Evolutionary conservation across 2,329 filamentous ascomycete species (phyloP), one percentile per base, ranked within the genome.

Genomic region (Kalmusia sp.): DNA sequence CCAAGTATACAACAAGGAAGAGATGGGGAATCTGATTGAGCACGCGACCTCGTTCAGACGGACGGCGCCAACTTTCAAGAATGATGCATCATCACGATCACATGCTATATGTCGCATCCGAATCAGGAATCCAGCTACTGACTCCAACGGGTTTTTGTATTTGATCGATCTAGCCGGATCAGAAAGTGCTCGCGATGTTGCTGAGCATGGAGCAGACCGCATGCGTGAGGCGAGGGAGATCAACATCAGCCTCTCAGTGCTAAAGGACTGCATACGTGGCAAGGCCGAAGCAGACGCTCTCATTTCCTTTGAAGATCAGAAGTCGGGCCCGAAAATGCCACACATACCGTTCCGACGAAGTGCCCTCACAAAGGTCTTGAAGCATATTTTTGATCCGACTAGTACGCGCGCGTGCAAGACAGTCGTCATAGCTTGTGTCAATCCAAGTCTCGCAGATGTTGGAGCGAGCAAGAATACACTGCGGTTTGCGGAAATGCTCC

Each of bases 211-310:
- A 2, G 63, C 73, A 1, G 74, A 76, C 24, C 77, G 79, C 6
- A 79, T 81, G 72, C 73, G 74, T 33, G 80, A 82, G 59, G 72
- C 78, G 3, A 69, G 73, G 11, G 76, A 81, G 61, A 82, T 82
- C 68, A 82, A 82, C 58, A 73, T 68, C 7, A 81, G 79, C 53
- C 71, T 82, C 0, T 81, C 79, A 0, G 73, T 79, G 0, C 72
- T 84, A 2, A 83, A 83, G 54, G 81, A 83, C 57, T 83, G 80
- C 51, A 83, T 84, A 44, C 76, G 80, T 1, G 78, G 76, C 1
- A 76, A 77, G 33, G 76, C 76, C 0, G 63, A 73, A 28, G 59
- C 71, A 0, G 75, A 80, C 37, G 41, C 51, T 45, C 41, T 35
- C 28, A 34, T 19, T 25, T 47, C 21, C 4, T 37, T 37, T 19